Evolutionary conservation across 345 rosid genomes (phyloP), one percentile per base, ranked within the genome.

Genomic region (Hibiscus syriacus): DNA sequence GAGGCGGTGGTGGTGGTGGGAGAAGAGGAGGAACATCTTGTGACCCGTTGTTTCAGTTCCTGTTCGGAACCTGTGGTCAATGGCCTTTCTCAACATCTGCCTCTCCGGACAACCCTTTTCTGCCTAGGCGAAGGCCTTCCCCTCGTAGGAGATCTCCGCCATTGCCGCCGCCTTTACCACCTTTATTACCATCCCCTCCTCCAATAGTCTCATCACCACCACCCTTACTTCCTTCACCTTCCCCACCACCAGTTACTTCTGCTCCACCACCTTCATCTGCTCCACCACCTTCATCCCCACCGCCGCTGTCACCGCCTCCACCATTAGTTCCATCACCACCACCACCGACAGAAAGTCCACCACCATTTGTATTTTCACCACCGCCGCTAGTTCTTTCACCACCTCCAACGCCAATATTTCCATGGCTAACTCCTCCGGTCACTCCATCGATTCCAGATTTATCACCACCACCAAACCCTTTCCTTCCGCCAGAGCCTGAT

Each of bases 61-160:
- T 86, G 9, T 86, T 84, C 70, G 85, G 60, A 27, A 71, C 62
- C 5, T 86, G 90, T 54, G 85, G 86, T 19, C 81, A 69, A 67
- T 86, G 88, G 90, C 90, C 88, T 67, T 86, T 84, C 71, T 53
- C 83, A 22, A 80, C 81, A 23, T 70, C 79, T 0, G 78, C 78
- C 9, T 82, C 90, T 1, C 86, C 86, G 0, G 76, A 77, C 64
- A 86, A 84, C 75, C 90, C 90, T 0, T 86, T 86, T 65, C n/a
- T 8, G 13, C 77, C 76, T 5, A 49, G 59, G 22, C 72, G 78
- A 50, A 48, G 58, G 20, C 75, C 77, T 3, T 6, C 78, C 14
- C 74, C 85, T 52, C 73, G 55, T 13, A 7, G 58, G 25, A 23
- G 45, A 11, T 74, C 85, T 0, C 66, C 69, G 10, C 58, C 72